Base-by-base conservation (phyloP, 805 yeast genomes). In the Saccharomyces kudriavzevii region DNA sequence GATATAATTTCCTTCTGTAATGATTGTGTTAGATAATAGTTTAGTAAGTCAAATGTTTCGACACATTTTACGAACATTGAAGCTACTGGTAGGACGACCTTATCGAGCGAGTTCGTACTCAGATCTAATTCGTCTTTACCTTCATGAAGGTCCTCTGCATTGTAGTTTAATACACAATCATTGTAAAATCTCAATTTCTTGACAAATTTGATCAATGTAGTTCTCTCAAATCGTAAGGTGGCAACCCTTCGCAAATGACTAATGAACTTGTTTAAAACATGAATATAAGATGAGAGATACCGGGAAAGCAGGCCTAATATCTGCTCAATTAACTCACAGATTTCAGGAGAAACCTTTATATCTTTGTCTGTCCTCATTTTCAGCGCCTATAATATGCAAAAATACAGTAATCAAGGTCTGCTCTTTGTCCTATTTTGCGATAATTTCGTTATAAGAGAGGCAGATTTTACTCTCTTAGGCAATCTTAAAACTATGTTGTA, bases 121-220 rank as follows among this genome's bases (percentile, higher is more conserved):
- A 11, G 35, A 30, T 11, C 49, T 26, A 45, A 45, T 49, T 25
- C 13, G 45, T 50, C 5, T 52, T 31, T 31, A 46, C 35, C 20
- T 47, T 52, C 4, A 27, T 40, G n/a, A 40, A 40, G 27, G 47
- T 52, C 35, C 2, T 28, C 35, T 8, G 62, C 46, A 22, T 59
- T 53, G 28, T 54, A 53, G 2, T 45, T 51, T 10, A 54, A 29
- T 29, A 69, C 53, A 13, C 60, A 55, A 35, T 69, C 71, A 50
- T 67, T 66, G 48, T 65, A 59, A 47, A 64, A 69, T 53, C 73
- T 60, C 40, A 69, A 47, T 52, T 69, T 69, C 60, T 69, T 69
- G 14, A 69, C 72, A 49, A 58, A 66, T 52, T 69, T 69, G 53
- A 69, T 69, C 54, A 69, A 53, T 10, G 65, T 60, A 13, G 66